Evolutionary conservation across 257 asterid genomes (phyloP), one percentile per base, ranked within the genome.

Genomic region (Ligustrum vulgare): DNA sequence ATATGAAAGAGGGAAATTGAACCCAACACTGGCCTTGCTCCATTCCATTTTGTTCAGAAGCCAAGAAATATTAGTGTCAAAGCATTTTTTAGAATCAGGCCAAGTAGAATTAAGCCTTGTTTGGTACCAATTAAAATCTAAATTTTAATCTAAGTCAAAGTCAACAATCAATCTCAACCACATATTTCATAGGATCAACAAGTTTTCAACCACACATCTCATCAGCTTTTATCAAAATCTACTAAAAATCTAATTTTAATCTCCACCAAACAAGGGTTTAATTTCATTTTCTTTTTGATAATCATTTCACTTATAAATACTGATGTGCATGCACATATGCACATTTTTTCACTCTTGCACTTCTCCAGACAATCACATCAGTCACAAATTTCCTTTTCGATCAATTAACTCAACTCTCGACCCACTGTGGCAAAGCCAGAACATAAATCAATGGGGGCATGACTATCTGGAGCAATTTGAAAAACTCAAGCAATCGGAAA

Each of bases 71-170:
- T 13, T n/a, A 34, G 33, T 11, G 25, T 22, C 25, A 5, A 43
- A 39, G 75, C 43, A 72, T 71, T 67, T 71, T 72, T 2, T 16
- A 58, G 66, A 20, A 56, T 20, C 65, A 16, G 25, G 13, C 31
- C 20, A 20, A 1, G 25, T 7, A 54, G 28, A n/a, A 56, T 31
- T 20, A 28, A 1, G 1, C 31, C 31, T 28, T 28, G 31, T 28
- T 28, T 28, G 31, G 31, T 28, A 0, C 1, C 0, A 0, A 28
- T 28, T 28, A 28, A 28, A 28, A 28, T 28, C 31, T n/a, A n/a
- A n/a, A n/a, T n/a, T n/a, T n/a, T n/a, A n/a, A n/a, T n/a, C n/a
- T n/a, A n/a, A n/a, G n/a, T n/a, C n/a, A n/a, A n/a, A n/a, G n/a
- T n/a, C n/a, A n/a, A n/a, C n/a, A n/a, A n/a, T n/a, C n/a, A n/a